Conservation (phyloP, 352 stramenopile genomes). For the Globisporangium cylindrosporum region DNA sequence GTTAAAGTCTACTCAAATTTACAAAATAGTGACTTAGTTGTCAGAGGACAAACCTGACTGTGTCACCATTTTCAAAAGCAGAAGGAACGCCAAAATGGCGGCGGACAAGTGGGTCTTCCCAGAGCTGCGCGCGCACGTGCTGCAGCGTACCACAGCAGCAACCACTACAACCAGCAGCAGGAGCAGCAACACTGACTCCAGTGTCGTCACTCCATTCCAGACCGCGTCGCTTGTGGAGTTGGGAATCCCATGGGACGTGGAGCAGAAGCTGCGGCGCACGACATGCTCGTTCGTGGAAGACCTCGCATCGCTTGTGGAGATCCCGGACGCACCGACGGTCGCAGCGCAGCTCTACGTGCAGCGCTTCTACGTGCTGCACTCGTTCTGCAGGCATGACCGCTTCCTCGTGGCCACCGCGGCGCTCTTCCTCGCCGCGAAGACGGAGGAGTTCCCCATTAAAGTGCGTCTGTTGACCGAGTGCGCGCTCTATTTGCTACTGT, state of each 20-base stretch:
- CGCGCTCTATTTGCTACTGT: constrained; percentile 61
- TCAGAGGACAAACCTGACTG: not conserved
- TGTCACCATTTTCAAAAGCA: not conserved
- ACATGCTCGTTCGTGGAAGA: constrained; percentile 73
- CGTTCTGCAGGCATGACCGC: constrained; percentile 73
- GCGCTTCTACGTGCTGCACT: constrained; percentile 78
- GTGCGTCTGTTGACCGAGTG: constrained; percentile 75
- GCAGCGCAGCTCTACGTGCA: constrained; percentile 70
- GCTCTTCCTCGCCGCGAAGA: constrained; percentile 76
- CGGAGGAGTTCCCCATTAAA: constrained; percentile 78
- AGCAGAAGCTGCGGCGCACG: constrained; percentile 59
- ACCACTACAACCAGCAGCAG: not conserved
- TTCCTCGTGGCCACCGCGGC: constrained; percentile 73
- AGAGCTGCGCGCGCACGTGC: constrained; percentile 30
- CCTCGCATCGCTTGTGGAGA: constrained; percentile 53
- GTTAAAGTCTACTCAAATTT: no score
- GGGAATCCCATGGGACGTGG: constrained; percentile 47
- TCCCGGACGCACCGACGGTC: constrained; percentile 52
- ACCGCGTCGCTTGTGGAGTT: constrained; percentile 46
- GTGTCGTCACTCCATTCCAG: constrained; percentile 22
- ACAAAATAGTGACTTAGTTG: not conserved
- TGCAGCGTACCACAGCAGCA: not conserved
- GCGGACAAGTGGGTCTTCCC: constrained; percentile 41
- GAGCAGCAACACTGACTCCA: constrained; percentile 13
- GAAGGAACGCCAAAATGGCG: not conserved